Percentiles rank a stretch among this genome's conserved stretches.
Evolutionary conservation across 176 grass and related monocot species (phyloP).

Genomic region (Ensete ventricosum): DNA sequence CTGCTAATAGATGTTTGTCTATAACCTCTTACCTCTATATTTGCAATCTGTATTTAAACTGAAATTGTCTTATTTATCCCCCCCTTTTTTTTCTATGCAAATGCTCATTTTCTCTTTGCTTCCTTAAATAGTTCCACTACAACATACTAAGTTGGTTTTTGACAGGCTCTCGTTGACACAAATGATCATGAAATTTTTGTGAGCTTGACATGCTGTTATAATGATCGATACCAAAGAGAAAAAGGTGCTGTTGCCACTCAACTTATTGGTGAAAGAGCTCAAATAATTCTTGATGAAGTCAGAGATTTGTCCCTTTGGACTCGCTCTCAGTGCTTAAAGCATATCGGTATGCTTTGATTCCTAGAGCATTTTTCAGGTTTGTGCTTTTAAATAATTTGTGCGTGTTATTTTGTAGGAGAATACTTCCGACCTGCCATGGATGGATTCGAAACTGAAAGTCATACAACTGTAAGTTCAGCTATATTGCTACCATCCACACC

Average conservation of each 20-base stretch:
- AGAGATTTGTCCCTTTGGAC: conserved; percentile 71
- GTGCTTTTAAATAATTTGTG: conserved; percentile 20
- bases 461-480: conserved; percentile 48
- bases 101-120: neutral
- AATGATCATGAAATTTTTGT: conserved; percentile 86
- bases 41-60: no score
- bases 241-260: conserved; percentile 80
- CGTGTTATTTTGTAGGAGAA: conserved; percentile 45
- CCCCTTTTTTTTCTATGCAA: neutral
- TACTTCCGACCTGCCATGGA: conserved; percentile 80
- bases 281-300: conserved; percentile 92
- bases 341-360: conserved; percentile 58
- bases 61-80: no score
- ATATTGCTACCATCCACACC: neutral
- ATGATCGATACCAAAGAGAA: conserved; percentile 53
- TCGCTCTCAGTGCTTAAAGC: conserved; percentile 55
- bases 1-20: no score
- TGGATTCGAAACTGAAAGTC: conserved; percentile 68
- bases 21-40: no score
- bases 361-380: conserved; percentile 26
- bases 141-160: conserved; percentile 10
- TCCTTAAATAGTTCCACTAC: neutral
- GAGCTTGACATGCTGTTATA: conserved; percentile 86
- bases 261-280: conserved; percentile 87
- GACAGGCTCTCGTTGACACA: conserved; percentile 76